Base-by-base conservation (phyloP, 1,284 basidiomycete genomes). In the Earliella scabrosa region DNA sequence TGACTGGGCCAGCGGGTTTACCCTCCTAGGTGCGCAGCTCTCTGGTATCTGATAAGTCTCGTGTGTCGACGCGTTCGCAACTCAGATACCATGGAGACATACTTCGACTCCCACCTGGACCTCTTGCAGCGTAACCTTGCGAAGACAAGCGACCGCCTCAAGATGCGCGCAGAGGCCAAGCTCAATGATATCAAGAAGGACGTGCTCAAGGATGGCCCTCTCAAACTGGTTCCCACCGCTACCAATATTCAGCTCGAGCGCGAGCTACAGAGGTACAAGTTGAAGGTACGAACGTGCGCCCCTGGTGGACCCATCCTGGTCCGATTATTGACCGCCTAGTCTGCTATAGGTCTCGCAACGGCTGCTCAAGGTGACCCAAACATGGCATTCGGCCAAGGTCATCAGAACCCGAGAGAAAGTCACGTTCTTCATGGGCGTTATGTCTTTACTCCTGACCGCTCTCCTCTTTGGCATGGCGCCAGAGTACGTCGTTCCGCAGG, bases 321-420 rank as follows among this genome's bases (percentile, higher is more conserved):
- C 18, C 5, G 31, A 26, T 44, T 53, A 38, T 31, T 56, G 24
- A 45, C 21, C 11, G 51, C 20, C 45, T 44, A 48, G 21, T 55
- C 27, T 29, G n/a, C 24, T 66, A 63, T 72, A 94, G 87, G 84
- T 96, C 36, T 88, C 90, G 1, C 78, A 81, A 52, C 85, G 92
- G 24, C 86, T 95, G 76, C 81, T 88, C 26, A 78, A 76, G 1
- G 75, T 97, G 13, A 77, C 87, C 26, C 78, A 82, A 11, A 87
- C 90, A 38, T 92, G 95, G 95, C 87, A 93, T 64, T 94, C 93
- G 27, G 89, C 93, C 1, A 95, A 96, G 69, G 91, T 95, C 34
- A 88, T 97, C 29, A 83, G 94, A 26, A 95, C 92, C n/a, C 83
- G 90, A 50, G 93, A 95, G 65, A 96, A 96, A 73, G 78, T 92